Conservation (phyloP, 352 stramenopile genomes). For the Pythium monospermum region DNA sequence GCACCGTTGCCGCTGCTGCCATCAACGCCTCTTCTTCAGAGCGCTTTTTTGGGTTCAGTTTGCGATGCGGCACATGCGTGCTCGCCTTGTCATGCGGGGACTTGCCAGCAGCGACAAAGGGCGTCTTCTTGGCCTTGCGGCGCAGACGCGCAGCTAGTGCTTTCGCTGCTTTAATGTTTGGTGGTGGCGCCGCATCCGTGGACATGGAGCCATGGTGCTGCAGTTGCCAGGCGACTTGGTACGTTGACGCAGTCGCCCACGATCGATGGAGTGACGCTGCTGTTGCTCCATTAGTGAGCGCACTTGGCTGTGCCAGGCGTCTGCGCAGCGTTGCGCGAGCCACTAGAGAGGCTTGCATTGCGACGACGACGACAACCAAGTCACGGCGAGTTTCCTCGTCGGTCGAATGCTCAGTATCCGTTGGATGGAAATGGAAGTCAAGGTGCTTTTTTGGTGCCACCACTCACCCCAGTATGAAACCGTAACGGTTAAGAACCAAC, state of each 20-base stretch:
- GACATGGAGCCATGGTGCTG: constrained; percentile 4
- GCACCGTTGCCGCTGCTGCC: too few relatives aligned
- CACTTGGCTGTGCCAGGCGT: constrained; percentile 14
- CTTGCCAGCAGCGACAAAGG: too few relatives aligned
- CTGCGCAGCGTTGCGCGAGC: constrained; percentile 19
- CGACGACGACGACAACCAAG: too few relatives aligned
- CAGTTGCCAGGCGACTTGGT: background rate
- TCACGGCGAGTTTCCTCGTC: too few relatives aligned
- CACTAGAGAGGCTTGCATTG: constrained; percentile 18
- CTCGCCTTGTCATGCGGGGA: too few relatives aligned
- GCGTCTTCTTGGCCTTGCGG: constrained; percentile 23
- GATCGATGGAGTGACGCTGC: background rate
- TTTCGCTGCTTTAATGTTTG: constrained; percentile 20
- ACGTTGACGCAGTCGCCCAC: background rate
- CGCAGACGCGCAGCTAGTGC: constrained; percentile 20
- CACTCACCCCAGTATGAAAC: background rate
- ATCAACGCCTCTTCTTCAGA: too few relatives aligned
- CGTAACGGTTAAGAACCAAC: constrained; percentile 15
- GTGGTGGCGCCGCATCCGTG: constrained; percentile 4
- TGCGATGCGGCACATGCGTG: too few relatives aligned
- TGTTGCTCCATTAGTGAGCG: constrained; percentile 8
- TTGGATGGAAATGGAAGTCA: background rate
- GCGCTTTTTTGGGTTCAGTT: too few relatives aligned
- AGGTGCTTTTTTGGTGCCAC: background rate
- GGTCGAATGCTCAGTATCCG: constrained; percentile 1